These are phyloP conservation scores for Pezicula radicicola DNA, from an alignment of 2,329 filamentous ascomycete genomes.

Conservation along the genomic window DNA sequence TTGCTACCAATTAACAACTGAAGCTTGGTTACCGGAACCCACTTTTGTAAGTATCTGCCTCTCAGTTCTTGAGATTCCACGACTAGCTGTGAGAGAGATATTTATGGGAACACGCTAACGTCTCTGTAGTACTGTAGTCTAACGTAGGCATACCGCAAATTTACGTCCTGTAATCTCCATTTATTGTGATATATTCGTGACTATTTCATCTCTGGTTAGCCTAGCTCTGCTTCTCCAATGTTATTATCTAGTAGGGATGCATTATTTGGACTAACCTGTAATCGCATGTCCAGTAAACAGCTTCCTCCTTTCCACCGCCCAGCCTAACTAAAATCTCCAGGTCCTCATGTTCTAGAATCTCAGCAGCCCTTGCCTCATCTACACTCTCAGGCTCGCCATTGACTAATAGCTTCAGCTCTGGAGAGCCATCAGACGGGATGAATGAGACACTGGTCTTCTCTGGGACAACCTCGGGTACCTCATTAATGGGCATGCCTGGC, in stretches of 20 bases:
- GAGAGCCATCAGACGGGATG: conserved; percentile 71
- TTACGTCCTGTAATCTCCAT: conserved; percentile 65
- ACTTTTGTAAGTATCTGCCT: too few species aligned
- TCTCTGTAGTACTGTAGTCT: too few species aligned
- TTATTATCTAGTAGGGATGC: conserved; percentile 7
- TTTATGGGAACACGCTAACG: too few species aligned
- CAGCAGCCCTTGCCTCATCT: conserved; percentile 71
- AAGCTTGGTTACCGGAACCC: too few species aligned
- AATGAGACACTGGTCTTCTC: conserved; percentile 76
- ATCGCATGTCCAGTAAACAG: conserved; percentile 82
- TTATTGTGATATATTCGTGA: conserved; percentile 66
- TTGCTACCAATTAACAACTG: too few species aligned
- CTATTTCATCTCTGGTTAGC: conserved; percentile 40
- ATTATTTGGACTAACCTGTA: conserved; percentile 63
- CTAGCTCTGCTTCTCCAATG: background rate
- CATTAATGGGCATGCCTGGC: conserved; percentile 52
- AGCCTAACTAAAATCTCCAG: conserved; percentile 74
- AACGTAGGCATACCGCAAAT: background rate
- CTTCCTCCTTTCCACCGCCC: conserved; percentile 65
- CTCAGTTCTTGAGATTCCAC: too few species aligned
- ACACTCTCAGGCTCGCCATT: conserved; percentile 78
- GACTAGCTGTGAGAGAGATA: too few species aligned
- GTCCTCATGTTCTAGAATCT: conserved; percentile 76
- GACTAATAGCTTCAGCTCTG: conserved; percentile 73
- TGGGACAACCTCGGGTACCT: conserved; percentile 63